A percentile compares a stretch with the other conserved stretches of the same genome.
phyloP scores from a whole-genome alignment of 2,329 filamentous ascomycete genomes.

The Huntiella omanensis region DNA sequence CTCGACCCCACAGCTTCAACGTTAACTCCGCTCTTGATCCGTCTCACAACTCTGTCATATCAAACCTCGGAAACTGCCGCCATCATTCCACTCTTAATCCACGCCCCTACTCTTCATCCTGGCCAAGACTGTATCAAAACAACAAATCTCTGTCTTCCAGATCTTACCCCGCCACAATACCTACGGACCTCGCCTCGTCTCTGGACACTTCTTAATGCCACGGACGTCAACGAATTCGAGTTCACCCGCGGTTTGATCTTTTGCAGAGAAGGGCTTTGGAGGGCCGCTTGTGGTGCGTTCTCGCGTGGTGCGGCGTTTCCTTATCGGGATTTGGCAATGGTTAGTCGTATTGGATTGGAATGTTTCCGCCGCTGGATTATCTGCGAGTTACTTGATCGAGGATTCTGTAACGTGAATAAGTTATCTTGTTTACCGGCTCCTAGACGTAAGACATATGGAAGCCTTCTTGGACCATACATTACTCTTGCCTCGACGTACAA shows the following conservation, averaged over 20 bases:
- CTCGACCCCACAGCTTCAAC: constrained; percentile 48
- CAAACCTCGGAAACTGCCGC: constrained; percentile 31
- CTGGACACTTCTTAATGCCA: constrained; percentile 30
- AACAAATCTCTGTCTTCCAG: constrained; percentile 26
- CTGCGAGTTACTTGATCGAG: constrained; percentile 43
- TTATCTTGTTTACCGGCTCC: not conserved
- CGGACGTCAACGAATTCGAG: constrained; percentile 48
- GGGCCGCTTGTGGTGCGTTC: constrained; percentile 40
- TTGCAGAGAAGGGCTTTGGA: constrained; percentile 42
- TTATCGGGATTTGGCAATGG: constrained; percentile 32
- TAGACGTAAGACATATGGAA: constrained; percentile 16
- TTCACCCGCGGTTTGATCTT: constrained; percentile 45
- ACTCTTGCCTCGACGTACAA: constrained; percentile 48
- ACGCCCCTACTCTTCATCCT: constrained; percentile 47
- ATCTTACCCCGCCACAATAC: constrained; percentile 31
- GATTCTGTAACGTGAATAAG: constrained; percentile 30
- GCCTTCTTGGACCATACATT: constrained; percentile 50
- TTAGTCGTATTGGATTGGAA: constrained; percentile 66
- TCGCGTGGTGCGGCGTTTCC: constrained; percentile 51
- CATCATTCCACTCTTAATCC: constrained; percentile 43
- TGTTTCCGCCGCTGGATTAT: constrained; percentile 87
- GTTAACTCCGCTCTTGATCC: constrained; percentile 45
- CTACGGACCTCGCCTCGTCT: constrained; percentile 41
- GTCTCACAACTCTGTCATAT: constrained; percentile 39
- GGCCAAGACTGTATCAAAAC: constrained; percentile 20